Evolutionary conservation across 441 rosid genomes (phyloP), one percentile per base, ranked within the genome.

Genomic region (Gossypium schwendimanii): DNA sequence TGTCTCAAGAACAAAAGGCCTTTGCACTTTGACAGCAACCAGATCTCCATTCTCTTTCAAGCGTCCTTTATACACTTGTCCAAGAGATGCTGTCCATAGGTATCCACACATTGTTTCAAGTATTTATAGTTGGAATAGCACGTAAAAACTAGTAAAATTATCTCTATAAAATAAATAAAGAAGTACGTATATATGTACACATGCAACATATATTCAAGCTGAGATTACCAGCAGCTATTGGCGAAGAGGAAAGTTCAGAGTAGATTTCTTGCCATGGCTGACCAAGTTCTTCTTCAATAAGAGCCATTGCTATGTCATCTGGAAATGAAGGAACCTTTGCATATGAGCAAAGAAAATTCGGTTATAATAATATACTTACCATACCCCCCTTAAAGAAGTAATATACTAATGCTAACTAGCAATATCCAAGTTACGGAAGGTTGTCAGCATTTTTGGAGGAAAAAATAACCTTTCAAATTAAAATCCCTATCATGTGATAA

Each of bases 1-100:
- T 3, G 99, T 94, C 87, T 92, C 99, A 74, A 92, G 97, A 80
- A 94, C 99, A 59, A 88, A 94, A 82, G 99, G 99, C 77, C 99
- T 89, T 77, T 94, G 99, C 71, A 92, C 97, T 81, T 94, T 94
- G 69, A 94, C 99, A 68, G 97, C 99, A 78, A 94, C 99, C 33
- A 84, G 80, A 80, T 94, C 97, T 50, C 97, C 99, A 76, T 87
- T 94, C 82, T 92, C 99, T 84, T 81, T 94, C 63, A 94, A 75
- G 55, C 89, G 80, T 69, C 99, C 96, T 84, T 94, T 94, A 72
- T 94, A 94, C 21, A 94, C 97, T 81, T 92, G 99, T 78, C 99
- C 99, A 52, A 94, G 87, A 59, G 99, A 94, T 69, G 99, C 99
- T 94, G 88, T 77, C 78, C 78, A 86, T 15, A 70, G 63, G 69